Percentiles rank a stretch among this genome's conserved stretches.
Conservation (phyloP, 208 protist species). For the Lotmaria passim region DNA sequence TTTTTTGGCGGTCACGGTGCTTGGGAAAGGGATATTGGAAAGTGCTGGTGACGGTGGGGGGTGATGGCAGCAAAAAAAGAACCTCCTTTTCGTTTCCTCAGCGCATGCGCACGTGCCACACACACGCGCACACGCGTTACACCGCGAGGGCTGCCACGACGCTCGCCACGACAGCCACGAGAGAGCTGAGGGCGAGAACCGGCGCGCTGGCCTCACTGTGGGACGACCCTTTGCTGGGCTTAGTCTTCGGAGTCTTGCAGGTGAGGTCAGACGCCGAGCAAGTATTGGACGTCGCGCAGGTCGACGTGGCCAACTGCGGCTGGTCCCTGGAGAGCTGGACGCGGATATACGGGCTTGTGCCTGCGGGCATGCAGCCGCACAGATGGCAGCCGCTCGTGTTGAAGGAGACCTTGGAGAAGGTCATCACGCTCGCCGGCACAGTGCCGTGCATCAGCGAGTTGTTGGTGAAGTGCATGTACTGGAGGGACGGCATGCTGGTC, state of each 20-base stretch:
- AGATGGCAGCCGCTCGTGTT: constrained; percentile 29
- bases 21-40: no score
- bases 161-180: constrained; percentile 17
- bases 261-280: constrained; percentile 18
- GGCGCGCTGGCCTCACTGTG: background rate
- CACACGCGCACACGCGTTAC: no score
- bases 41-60: no score
- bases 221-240: no score
- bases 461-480: constrained; percentile 29
- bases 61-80: no score
- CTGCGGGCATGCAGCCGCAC: constrained; percentile 40
- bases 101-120: no score
- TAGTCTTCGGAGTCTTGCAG: constrained; percentile 24
- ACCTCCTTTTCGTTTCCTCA: no score
- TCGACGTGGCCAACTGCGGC: constrained; percentile 16
- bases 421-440: constrained; percentile 31
- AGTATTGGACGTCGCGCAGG: constrained; percentile 27
- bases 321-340: constrained; percentile 19
- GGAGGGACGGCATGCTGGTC: constrained; percentile 26
- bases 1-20: no score
- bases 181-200: background rate
- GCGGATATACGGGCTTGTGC: constrained; percentile 8
- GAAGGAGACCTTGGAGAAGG: constrained; percentile 27
- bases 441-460: constrained; percentile 37
- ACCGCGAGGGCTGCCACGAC: constrained; percentile 6